Evolutionary conservation across 306 rosid genomes (phyloP).

Genomic region (Cicer cuneatum): DNA sequence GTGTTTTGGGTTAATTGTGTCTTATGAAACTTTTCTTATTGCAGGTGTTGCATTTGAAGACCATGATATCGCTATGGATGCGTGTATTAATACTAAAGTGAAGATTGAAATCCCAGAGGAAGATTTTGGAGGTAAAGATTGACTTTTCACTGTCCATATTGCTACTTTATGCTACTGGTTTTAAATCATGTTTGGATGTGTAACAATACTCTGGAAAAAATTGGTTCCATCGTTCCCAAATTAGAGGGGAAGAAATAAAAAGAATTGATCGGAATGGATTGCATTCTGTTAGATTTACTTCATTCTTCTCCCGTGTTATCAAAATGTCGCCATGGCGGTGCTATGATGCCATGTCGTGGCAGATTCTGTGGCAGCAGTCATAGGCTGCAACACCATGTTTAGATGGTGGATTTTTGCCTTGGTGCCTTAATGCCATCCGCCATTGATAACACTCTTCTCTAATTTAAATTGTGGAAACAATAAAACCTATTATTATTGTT

Average conservation of each 20-base stretch:
- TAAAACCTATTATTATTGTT: not conserved
- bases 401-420: not conserved
- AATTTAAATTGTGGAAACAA: not conserved
- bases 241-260: not conserved
- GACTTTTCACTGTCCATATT: not conserved
- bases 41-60: slow-evolving; percentile 39
- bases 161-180: not conserved
- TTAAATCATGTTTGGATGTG: not conserved
- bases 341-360: not conserved
- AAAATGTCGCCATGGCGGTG: not conserved
- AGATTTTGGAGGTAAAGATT: slow-evolving; percentile 44
- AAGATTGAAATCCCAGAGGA: slow-evolving; percentile 45
- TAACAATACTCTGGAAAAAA: not conserved
- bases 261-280: not conserved
- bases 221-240: not conserved
- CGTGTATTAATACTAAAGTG: slow-evolving; percentile 16
- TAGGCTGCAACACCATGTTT: not conserved
- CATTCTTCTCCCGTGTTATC: not conserved
- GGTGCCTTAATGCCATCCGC: not conserved
- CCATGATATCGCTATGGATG: slow-evolving; percentile 34
- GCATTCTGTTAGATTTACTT: not conserved
- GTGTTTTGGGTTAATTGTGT: not conserved
- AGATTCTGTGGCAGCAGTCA: not conserved
- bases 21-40: slow-evolving; percentile 15
- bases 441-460: not conserved